Evolutionary conservation across 306 rosid species (phyloP).

Genomic region (Carpinus fangiana): DNA sequence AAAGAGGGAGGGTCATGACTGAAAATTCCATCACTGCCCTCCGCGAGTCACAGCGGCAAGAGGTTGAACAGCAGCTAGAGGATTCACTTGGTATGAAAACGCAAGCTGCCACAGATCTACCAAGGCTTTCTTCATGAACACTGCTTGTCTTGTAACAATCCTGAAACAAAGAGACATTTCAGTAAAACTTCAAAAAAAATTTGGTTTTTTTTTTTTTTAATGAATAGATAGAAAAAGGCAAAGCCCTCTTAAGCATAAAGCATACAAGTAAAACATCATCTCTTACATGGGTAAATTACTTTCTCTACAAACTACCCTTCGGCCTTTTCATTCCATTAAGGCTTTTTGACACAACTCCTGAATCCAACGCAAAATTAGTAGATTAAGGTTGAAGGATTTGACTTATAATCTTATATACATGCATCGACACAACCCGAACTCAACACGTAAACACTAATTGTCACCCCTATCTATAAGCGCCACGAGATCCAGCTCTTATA

Average conservation of each 20-base stretch:
- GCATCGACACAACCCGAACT: no score
- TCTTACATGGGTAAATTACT: background rate
- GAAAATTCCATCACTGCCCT: conserved; percentile 35
- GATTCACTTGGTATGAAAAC: conserved; percentile 87
- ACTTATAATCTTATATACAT: no score
- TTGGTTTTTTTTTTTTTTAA: no score
- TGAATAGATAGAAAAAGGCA: no score
- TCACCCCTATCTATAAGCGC: no score
- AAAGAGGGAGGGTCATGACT: conserved; percentile 26
- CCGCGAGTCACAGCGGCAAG: conserved; percentile 39
- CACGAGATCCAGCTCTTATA: no score
- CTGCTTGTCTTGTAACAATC: conserved; percentile 44
- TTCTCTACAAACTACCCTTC: conserved; percentile 1
- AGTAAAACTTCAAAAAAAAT: conserved; percentile 1
- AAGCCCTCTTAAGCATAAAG: no score
- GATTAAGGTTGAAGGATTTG: no score
- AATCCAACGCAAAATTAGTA: no score
- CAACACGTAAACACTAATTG: no score
- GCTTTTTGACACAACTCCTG: background rate
- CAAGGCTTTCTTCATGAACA: conserved; percentile 51
- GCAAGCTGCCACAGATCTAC: conserved; percentile 86
- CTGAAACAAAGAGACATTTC: conserved; percentile 40
- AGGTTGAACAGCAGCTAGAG: conserved; percentile 79
- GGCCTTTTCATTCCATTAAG: conserved; percentile 13
- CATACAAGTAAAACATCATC: no score